Conservation (phyloP, 2,329 filamentous ascomycete species). For the Fusarium hostae region DNA sequence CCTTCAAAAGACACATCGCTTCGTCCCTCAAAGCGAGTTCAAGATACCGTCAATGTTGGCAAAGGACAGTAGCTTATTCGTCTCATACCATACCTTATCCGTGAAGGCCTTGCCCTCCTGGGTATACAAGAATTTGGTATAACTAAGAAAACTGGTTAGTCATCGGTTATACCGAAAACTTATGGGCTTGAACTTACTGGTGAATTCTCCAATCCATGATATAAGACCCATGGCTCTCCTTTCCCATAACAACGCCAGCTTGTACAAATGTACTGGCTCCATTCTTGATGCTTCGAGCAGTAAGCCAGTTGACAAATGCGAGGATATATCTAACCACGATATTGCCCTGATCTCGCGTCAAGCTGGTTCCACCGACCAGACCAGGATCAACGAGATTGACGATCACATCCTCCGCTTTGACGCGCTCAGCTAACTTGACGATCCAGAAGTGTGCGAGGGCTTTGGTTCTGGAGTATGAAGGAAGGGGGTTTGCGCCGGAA, state of each 20-base stretch:
- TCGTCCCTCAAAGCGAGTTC: conserved; percentile 8
- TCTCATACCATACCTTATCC: conserved; percentile 55
- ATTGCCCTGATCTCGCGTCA: conserved; percentile 49
- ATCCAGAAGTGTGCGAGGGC: conserved; percentile 51
- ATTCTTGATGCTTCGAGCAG: conserved; percentile 23
- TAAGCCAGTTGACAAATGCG: conserved; percentile 10
- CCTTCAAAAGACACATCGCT: not conserved
- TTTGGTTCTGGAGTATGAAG: conserved; percentile 46
- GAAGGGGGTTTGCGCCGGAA: not conserved
- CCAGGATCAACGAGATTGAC: conserved; percentile 62
- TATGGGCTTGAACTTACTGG: conserved; percentile 31
- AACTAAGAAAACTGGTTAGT: conserved; percentile 38
- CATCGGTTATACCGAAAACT: too few species aligned
- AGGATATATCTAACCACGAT: conserved; percentile 25
- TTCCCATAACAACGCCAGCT: conserved; percentile 35
- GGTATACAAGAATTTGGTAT: conserved; percentile 48
- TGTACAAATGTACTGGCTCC: conserved; percentile 38
- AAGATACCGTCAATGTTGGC: conserved; percentile 37
- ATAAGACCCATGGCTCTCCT: conserved; percentile 40
- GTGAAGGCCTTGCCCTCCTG: conserved; percentile 49
- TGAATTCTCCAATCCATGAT: conserved; percentile 42
- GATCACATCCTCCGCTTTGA: conserved; percentile 54
- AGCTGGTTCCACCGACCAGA: conserved; percentile 54
- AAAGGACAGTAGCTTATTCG: conserved; percentile 51
- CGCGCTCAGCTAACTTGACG: conserved; percentile 50